Evolutionary conservation across 2,329 filamentous ascomycete species (phyloP), one percentile per base, ranked within the genome.

Genomic region (Talaromyces amestolkiae): DNA sequence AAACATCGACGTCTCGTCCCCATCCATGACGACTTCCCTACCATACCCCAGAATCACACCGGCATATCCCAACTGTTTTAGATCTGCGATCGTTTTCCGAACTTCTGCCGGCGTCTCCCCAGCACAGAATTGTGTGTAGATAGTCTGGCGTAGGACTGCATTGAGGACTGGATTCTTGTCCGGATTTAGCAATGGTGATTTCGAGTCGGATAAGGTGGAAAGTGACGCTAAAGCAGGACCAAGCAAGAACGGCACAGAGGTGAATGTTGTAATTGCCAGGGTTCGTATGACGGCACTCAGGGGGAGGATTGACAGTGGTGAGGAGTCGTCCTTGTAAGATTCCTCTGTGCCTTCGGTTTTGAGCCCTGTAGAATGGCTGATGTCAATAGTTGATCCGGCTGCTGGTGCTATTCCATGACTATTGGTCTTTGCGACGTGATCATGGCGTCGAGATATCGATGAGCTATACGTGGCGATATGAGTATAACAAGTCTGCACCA

Each of bases 91-190:
- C 0, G 90, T 93, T 35, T 75, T 78, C 49, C 82, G 81, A 1
- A 96, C 89, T 77, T 97, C 91, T 1, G 76, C 72, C 0, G 85
- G 82, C 58, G 86, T 90, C 78, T 93, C 90, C 33, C 93, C 93
- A 0, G 91, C 92, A 77, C 93, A 97, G 78, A 96, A 97, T 72
- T 97, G 93, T 27, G 88, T 87, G 76, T 97, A 97, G 72, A 97
- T 93, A 0, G 92, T 96, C 74, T 88, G 86, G 75, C 93, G 92
- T 59, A 97, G 82, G 49, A 93, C 74, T 66, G 82, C 86, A 51
- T 87, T 85, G 17, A 96, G 83, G 1, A 94, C 56, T 0, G 87
- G 87, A 74, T 96, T 97, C 61, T 80, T 83, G 73, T 96, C 92
- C 4, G 92, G 88, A 75, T 89, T 89, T 65, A 95, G 82, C 0